Evolutionary conservation across 2,329 filamentous ascomycete genomes (phyloP).

Genomic region (Onygenales sp.): DNA sequence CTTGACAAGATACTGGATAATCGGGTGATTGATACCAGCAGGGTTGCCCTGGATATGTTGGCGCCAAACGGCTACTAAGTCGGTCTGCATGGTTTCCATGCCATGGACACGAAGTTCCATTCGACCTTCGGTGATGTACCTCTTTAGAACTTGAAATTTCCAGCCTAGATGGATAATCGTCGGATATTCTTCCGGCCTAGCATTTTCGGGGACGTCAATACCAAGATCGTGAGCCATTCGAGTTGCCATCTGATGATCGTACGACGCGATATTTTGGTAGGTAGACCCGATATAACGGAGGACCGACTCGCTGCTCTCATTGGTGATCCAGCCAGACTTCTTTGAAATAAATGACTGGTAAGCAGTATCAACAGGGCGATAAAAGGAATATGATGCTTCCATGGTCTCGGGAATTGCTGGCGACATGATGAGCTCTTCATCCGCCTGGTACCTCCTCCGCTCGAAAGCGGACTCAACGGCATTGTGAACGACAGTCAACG

Average conservation of each 20-base stretch:
- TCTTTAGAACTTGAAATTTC: slow-evolving; percentile 59
- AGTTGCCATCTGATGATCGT: slow-evolving; percentile 22
- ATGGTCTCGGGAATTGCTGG: slow-evolving; percentile 11
- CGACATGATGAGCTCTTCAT: slow-evolving; percentile 15
- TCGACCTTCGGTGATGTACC: slow-evolving; percentile 69
- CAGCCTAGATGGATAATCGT: slow-evolving; percentile 44
- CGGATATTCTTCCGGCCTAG: slow-evolving; percentile 18
- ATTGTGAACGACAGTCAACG: slow-evolving; percentile 18
- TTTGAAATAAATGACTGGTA: slow-evolving; percentile 33
- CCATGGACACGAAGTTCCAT: slow-evolving; percentile 84
- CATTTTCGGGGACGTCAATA: slow-evolving; percentile 23
- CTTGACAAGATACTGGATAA: slow-evolving; percentile 59
- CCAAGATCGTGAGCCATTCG: slow-evolving; percentile 28
- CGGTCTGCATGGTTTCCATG: slow-evolving; percentile 61
- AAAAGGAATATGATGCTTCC: slow-evolving; percentile 19
- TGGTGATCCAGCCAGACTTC: slow-evolving; percentile 33
- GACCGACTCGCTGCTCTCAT: slow-evolving; percentile 31
- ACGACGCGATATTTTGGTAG: slow-evolving; percentile 22
- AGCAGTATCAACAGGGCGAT: slow-evolving; percentile 24
- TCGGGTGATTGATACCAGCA: slow-evolving; percentile 37
- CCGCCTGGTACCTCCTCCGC: slow-evolving; percentile 14
- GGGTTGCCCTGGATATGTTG: slow-evolving; percentile 41
- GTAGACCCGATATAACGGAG: slow-evolving; percentile 22
- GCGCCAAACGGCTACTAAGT: slow-evolving; percentile 60
- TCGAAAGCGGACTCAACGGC: slow-evolving; percentile 24